Evolutionary conservation across 164 flowering plant species (phyloP).

Genomic region (Kingdonia uniflora): DNA sequence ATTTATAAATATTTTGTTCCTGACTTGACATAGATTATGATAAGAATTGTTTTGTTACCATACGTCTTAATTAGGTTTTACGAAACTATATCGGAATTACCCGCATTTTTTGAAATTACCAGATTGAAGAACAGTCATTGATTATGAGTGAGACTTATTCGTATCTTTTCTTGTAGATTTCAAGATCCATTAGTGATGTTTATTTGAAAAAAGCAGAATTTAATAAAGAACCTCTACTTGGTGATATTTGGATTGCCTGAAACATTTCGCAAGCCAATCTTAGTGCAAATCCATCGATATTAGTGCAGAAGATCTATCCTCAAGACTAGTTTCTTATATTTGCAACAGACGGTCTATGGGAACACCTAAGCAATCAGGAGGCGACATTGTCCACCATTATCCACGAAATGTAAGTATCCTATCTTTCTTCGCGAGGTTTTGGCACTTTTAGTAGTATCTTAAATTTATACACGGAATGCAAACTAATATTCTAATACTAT

Average conservation of each 20-base stretch:
- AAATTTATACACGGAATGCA: no score
- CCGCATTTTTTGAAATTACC: no score
- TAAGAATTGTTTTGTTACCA: no score
- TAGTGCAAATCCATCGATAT: conserved; percentile 66
- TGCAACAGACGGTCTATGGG: conserved; percentile 96
- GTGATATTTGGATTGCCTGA: conserved; percentile 59
- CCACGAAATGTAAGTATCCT: conserved; percentile 57
- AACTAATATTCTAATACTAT: no score
- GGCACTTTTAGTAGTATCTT: background rate
- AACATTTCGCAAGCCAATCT: conserved; percentile 61
- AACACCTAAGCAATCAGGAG: conserved; percentile 85
- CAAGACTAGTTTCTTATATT: conserved; percentile 75
- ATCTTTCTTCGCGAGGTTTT: background rate
- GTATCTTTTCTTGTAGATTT: conserved; percentile 39
- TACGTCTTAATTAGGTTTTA: no score
- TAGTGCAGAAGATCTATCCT: conserved; percentile 47
- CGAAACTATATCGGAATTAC: no score
- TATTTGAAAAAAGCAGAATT: conserved; percentile 75
- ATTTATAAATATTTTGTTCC: background rate
- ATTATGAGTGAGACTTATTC: no score
- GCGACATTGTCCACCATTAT: conserved; percentile 63
- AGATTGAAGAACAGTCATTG: no score
- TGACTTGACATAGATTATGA: no score
- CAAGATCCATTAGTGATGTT: conserved; percentile 93
- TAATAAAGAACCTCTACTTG: conserved; percentile 63